Percentiles rank a stretch among this genome's conserved stretches.
Conservation (phyloP, 441 rosid species). For the Populus hybrid region DNA sequence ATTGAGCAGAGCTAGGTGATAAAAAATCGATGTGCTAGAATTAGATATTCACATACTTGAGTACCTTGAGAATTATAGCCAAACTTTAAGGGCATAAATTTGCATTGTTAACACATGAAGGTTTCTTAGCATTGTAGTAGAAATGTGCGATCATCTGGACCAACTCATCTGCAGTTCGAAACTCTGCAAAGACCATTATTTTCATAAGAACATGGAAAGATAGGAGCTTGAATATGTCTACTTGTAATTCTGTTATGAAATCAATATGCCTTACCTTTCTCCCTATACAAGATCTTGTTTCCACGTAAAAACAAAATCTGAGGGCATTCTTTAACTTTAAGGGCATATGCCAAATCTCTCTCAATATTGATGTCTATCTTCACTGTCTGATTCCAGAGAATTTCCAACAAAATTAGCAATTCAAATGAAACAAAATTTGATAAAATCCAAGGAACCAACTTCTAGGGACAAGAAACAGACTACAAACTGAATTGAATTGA, state of each 20-base stretch:
- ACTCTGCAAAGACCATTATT: slow-evolving; percentile 43
- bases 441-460: slow-evolving; percentile 8
- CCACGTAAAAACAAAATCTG: slow-evolving; percentile 78
- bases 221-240: slow-evolving; percentile 1
- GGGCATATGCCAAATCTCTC: slow-evolving; percentile 88
- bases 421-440: slow-evolving; percentile 7
- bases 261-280: slow-evolving; percentile 49
- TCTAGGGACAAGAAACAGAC: background rate
- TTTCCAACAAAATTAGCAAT: slow-evolving; percentile 8
- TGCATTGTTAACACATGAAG: slow-evolving; percentile 56
- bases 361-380: slow-evolving; percentile 83
- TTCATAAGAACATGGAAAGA: background rate
- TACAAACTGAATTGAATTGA: background rate
- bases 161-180: slow-evolving; percentile 70
- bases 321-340: slow-evolving; percentile 76
- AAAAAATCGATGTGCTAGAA: background rate
- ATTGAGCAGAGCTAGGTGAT: background rate
- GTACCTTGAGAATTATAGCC: background rate
- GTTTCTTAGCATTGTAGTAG: slow-evolving; percentile 85
- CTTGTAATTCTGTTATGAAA: background rate
- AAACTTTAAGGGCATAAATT: slow-evolving; percentile 16
- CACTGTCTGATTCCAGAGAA: slow-evolving; percentile 55
- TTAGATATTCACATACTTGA: background rate
- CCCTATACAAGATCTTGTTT: slow-evolving; percentile 61
- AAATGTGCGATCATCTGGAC: slow-evolving; percentile 87